These are phyloP conservation scores for Ceriops zippeliana DNA, from an alignment of 345 rosid species.

Conservation along the genomic window DNA sequence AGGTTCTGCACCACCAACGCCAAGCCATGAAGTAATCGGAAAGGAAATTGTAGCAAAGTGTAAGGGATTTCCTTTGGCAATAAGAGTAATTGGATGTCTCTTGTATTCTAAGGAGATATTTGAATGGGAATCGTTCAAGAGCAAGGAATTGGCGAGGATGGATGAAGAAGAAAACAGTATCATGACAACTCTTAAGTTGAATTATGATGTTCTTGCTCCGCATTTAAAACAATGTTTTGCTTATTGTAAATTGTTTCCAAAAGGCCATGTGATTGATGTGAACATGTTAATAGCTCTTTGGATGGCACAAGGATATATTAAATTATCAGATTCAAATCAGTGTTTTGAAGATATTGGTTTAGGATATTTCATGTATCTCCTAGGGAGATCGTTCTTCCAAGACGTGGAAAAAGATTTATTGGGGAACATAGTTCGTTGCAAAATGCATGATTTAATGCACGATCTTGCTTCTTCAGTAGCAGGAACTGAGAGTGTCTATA, in stretches of 20 bases:
- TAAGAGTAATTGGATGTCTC: not conserved
- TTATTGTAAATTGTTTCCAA: conserved; percentile 25
- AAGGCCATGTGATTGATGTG: conserved; percentile 4
- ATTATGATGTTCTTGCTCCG: conserved; percentile 23
- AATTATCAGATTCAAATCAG: not conserved
- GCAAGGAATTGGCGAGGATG: not conserved
- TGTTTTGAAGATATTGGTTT: not conserved
- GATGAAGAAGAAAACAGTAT: not conserved
- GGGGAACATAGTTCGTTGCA: not conserved
- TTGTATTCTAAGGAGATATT: not conserved
- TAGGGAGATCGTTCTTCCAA: conserved; percentile 21
- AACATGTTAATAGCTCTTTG: conserved; percentile 16
- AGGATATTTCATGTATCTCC: not conserved
- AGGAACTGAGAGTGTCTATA: not conserved
- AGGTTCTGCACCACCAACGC: not conserved
- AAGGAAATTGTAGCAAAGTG: too few species aligned
- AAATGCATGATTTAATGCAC: conserved; percentile 30
- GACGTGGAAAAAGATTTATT: not conserved
- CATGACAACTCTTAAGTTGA: conserved; percentile 16
- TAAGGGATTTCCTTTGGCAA: too few species aligned
- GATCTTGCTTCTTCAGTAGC: conserved; percentile 11
- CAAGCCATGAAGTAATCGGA: too few species aligned
- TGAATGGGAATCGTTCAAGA: conserved; percentile 17
- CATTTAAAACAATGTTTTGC: conserved; percentile 34
- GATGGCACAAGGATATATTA: conserved; percentile 26